Conservation (phyloP, 768 basidiomycete species). For the Rhizopogon sp. region DNA sequence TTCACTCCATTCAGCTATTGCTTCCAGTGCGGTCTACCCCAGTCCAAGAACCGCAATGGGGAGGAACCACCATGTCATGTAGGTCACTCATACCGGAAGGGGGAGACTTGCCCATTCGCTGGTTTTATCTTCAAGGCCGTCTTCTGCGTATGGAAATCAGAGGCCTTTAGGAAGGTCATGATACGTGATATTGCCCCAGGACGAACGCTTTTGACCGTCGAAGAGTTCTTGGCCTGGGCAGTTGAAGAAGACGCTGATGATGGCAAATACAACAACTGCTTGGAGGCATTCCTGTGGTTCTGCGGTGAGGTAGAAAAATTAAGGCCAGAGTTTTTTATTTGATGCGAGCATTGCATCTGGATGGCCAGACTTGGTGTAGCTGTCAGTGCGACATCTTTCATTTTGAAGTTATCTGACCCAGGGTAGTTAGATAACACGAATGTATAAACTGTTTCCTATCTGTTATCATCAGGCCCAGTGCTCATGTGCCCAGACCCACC, state of each 20-base stretch:
- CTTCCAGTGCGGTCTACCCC: not conserved
- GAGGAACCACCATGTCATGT: not conserved
- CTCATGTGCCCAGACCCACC: too few relatives aligned
- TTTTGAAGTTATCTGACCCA: too few relatives aligned
- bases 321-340: not conserved
- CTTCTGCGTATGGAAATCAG: not conserved
- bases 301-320: not conserved
- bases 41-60: not conserved
- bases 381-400: too few relatives aligned
- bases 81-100: too few relatives aligned
- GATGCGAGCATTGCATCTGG: too few relatives aligned
- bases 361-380: too few relatives aligned
- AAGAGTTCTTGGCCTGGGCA: not conserved
- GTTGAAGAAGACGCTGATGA: not conserved
- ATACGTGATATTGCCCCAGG: too few relatives aligned
- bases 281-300: not conserved
- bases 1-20: not conserved
- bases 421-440: too few relatives aligned
- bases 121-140: not conserved
- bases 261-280: not conserved
- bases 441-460: too few relatives aligned
- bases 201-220: too few relatives aligned
- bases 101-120: not conserved
- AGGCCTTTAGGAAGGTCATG: not conserved
- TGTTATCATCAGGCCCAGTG: too few relatives aligned